Conservation (phyloP, 805 yeast species). For the Debaryomyces maramus region DNA sequence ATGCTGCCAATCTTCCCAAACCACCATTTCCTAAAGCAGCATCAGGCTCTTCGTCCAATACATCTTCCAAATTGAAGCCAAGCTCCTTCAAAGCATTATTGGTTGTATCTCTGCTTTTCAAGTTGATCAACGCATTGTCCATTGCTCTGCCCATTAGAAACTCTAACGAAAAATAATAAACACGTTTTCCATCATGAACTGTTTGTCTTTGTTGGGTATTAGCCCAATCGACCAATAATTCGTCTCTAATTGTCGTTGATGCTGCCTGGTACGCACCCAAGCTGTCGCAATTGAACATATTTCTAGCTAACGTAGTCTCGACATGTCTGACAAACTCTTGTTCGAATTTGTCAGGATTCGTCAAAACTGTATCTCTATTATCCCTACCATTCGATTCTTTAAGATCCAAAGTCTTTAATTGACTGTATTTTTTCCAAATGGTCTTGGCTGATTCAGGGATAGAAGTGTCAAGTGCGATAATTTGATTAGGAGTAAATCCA, state of each 20-base stretch:
- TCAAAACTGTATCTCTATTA: constrained; percentile 12
- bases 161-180: constrained; percentile 83
- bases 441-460: constrained; percentile 79
- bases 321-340: constrained; percentile 76
- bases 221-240: constrained; percentile 83
- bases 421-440: constrained; percentile 72
- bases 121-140: constrained; percentile 89
- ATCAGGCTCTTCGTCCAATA: constrained; percentile 84
- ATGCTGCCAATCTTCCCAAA: constrained; percentile 90
- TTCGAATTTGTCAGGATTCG: constrained; percentile 59
- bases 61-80: constrained; percentile 87
- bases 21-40: constrained; percentile 97
- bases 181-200: constrained; percentile 76
- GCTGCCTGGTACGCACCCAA: constrained; percentile 93
- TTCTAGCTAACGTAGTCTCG: constrained; percentile 88
- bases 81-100: constrained; percentile 51
- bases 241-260: constrained; percentile 75
- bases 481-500: constrained; percentile 89
- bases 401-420: constrained; percentile 30
- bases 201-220: constrained; percentile 91
- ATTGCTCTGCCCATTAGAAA: constrained; percentile 93
- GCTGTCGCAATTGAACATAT: constrained; percentile 87
- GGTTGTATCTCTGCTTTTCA: constrained; percentile 63
- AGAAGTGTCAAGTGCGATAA: constrained; percentile 74
- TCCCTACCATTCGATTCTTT: constrained; percentile 36